phyloP scores from a whole-genome alignment of 495 filamentous ascomycete genomes.

The Xylaria sp. region DNA sequence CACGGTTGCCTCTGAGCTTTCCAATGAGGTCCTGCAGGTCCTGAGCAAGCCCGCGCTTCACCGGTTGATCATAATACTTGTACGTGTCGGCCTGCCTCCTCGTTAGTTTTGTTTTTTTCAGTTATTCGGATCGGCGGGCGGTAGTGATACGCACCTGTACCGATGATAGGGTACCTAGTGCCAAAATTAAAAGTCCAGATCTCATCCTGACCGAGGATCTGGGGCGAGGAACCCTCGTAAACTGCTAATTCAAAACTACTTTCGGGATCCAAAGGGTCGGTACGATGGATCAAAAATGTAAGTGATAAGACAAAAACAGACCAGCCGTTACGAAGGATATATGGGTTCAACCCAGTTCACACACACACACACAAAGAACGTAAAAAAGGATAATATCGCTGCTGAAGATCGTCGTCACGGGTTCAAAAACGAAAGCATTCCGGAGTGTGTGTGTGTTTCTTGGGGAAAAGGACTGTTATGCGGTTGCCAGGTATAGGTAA shows the following conservation, averaged over 20 bases:
- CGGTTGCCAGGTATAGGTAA: conserved; percentile 28
- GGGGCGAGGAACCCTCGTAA: conserved; percentile 30
- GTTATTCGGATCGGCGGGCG: not conserved
- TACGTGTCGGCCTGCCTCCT: conserved; percentile 45
- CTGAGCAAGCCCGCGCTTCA: conserved; percentile 36
- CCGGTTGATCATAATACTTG: conserved; percentile 38
- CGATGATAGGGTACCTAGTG: conserved; percentile 47
- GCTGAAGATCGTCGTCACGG: conserved; percentile 15
- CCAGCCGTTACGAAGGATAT: conserved; percentile 45
- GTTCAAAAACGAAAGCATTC: conserved; percentile 42
- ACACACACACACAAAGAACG: conserved; percentile 11
- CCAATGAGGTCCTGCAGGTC: conserved; percentile 36
- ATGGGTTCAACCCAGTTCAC: conserved; percentile 42
- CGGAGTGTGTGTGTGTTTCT: conserved; percentile 32
- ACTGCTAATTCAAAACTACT: conserved; percentile 23
- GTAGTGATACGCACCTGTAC: conserved; percentile 45
- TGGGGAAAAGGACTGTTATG: conserved; percentile 26
- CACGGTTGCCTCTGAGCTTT: conserved; percentile 29
- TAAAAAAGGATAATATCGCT: conserved; percentile 17
- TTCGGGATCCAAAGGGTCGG: conserved; percentile 19
- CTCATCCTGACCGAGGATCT: conserved; percentile 47
- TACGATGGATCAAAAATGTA: conserved; percentile 24
- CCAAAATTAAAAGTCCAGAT: conserved; percentile 40
- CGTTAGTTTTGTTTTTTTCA: conserved; percentile 30
- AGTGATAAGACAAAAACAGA: conserved; percentile 36